These are phyloP conservation scores for Candida sp. DNA, from an alignment of 1,139 yeast species.

Conservation along the genomic window DNA sequence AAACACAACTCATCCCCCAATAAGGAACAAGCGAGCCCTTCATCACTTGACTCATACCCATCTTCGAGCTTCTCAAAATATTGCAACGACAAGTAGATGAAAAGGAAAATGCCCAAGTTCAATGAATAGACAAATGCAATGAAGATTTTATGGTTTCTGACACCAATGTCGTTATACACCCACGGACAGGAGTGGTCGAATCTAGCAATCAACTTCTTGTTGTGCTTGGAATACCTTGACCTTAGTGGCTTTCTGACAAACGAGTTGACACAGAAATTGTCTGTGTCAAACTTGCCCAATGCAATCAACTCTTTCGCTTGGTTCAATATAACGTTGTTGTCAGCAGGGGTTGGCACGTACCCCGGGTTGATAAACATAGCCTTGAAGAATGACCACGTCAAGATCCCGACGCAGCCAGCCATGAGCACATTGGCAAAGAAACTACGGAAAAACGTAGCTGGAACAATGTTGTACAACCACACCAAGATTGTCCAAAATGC, in stretches of 20 bases:
- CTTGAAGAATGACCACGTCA: slow-evolving; percentile 56
- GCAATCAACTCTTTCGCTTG: slow-evolving; percentile 64
- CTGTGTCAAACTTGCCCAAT: slow-evolving; percentile 71
- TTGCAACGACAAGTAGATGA: slow-evolving; percentile 40
- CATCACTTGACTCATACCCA: slow-evolving; percentile 37
- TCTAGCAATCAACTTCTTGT: slow-evolving; percentile 69
- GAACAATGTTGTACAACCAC: slow-evolving; percentile 61
- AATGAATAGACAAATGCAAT: slow-evolving; percentile 66
- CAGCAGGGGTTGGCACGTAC: slow-evolving; percentile 62
- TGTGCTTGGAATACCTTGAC: slow-evolving; percentile 68
- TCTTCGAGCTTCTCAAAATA: slow-evolving; percentile 51
- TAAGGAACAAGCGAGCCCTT: slow-evolving; percentile 35
- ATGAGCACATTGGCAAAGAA: slow-evolving; percentile 34
- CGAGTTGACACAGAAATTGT: slow-evolving; percentile 78
- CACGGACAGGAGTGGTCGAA: slow-evolving; percentile 97
- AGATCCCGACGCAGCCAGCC: slow-evolving; percentile 28
- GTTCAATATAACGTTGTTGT: slow-evolving; percentile 49
- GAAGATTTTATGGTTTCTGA: slow-evolving; percentile 87
- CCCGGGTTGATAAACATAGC: slow-evolving; percentile 87
- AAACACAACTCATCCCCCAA: slow-evolving; percentile 61
- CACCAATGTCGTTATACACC: slow-evolving; percentile 89
- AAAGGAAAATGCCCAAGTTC: slow-evolving; percentile 52
- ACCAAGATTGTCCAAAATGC: slow-evolving; percentile 64
- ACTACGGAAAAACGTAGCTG: slow-evolving; percentile 44
- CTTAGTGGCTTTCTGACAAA: slow-evolving; percentile 81